Evolutionary conservation across 768 basidiomycete species (phyloP), one percentile per base, ranked within the genome.

Genomic region (Suillus spraguei): DNA sequence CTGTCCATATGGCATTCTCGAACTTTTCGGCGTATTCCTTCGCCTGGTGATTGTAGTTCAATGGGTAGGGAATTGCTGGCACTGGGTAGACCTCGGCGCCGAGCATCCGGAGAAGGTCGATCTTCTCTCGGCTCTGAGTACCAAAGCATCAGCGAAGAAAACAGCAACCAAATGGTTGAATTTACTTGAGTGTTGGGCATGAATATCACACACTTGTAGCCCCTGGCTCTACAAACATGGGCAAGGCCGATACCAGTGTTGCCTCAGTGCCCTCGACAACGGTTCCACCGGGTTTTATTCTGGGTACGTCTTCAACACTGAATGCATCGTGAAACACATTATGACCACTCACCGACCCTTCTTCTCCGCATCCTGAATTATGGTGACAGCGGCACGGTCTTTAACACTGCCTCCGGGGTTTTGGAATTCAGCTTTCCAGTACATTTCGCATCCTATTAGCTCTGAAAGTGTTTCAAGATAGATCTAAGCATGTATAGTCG

Each of bases 391-490:
- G 42, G 97, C 97, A 55, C 97, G 88, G 73, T 99, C 97, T 78
- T 99, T 99, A 68, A 99, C 94, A 65, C 93, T 95, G 46, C 97
- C 97, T 5, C 97, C 97, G 0, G 97, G 97, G 71, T 98, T 98
- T 79, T 97, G 95, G 72, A 97, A 96, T 78, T 99, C 97, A 28
- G 97, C 94, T 74, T 99, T 98, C n/a, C 92, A 95, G 55, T 89
- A 88, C 64, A 98, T 94, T 59, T 85, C 85, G 61, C 86, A 87
- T 17, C 95, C 95, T 1, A 88, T 93, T 72, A 85, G 86, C 67
- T 94, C 87, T 11, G 94, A 97, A 8, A 97, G 82, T 13, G 78
- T 77, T 74, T 92, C 88, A 60, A 98, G 82, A 66, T 88, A 86
- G 64, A 98, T 95, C 95, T 97, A 72, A 4, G 32, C 41, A 22